A percentile compares a stretch with the other conserved stretches of the same genome.
Evolutionary conservation across 352 stramenopile genomes (phyloP).

Genomic region (Pythium rishiriense): DNA sequence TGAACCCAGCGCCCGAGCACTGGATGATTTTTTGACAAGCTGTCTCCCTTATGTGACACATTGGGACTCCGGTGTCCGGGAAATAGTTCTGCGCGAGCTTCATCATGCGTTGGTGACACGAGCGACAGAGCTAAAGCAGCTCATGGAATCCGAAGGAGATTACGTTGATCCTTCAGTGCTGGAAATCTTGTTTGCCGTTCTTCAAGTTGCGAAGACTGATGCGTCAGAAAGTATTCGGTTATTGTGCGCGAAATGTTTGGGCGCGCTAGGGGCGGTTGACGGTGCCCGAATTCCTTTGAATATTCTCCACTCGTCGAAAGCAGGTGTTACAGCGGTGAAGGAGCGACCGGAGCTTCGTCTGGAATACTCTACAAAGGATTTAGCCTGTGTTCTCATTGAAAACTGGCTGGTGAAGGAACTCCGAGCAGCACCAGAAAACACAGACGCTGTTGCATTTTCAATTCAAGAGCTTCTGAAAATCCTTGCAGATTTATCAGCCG

Average conservation of each 20-base stretch:
- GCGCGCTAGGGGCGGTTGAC: slow-evolving; percentile 80
- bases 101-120: slow-evolving; percentile 65
- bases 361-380: slow-evolving; percentile 78
- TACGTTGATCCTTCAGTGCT: slow-evolving; percentile 63
- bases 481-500: slow-evolving; percentile 65
- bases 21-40: slow-evolving; percentile 55
- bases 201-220: slow-evolving; percentile 68
- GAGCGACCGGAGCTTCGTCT: slow-evolving; percentile 23
- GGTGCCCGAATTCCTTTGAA: slow-evolving; percentile 66
- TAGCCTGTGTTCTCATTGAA: slow-evolving; percentile 83
- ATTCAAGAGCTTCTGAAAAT: slow-evolving; percentile 89
- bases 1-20: slow-evolving; percentile 34
- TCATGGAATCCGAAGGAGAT: slow-evolving; percentile 76
- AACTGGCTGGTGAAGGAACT: slow-evolving; percentile 81
- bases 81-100: slow-evolving; percentile 74
- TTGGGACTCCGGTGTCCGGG: slow-evolving; percentile 75
- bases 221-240: slow-evolving; percentile 66
- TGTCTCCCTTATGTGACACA: slow-evolving; percentile 71
- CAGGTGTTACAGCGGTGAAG: slow-evolving; percentile 7
- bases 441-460: slow-evolving; percentile 74
- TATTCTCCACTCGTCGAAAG: slow-evolving; percentile 53
- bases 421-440: slow-evolving; percentile 81
- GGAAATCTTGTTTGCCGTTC: slow-evolving; percentile 61
- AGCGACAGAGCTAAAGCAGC: slow-evolving; percentile 50
- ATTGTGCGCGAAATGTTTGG: slow-evolving; percentile 71